These are phyloP conservation scores for Botryobasidium botryosum DNA, from an alignment of 768 basidiomycete genomes.

Conservation along the genomic window DNA sequence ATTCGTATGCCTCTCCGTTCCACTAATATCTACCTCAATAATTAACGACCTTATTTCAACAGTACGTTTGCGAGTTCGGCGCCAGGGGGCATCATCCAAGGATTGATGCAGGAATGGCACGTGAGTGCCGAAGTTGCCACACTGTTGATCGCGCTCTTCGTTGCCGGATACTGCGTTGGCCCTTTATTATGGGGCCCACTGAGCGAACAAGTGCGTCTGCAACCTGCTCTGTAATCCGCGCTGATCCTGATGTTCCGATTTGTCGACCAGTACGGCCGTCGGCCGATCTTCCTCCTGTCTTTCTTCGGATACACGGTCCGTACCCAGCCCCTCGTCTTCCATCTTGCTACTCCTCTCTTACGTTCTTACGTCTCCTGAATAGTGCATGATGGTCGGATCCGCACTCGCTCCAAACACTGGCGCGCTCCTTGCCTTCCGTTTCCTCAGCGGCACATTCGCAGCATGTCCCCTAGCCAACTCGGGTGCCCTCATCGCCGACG, in stretches of 20 bases:
- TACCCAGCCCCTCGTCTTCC: no score
- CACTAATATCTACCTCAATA: no score
- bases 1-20: no score
- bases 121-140: slow-evolving; percentile 5
- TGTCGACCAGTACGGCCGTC: slow-evolving; percentile 22
- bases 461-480: slow-evolving; percentile 13
- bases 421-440: slow-evolving; percentile 17
- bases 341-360: no score
- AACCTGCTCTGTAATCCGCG: no score
- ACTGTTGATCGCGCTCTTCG: slow-evolving; percentile 11
- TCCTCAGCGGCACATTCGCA: slow-evolving; percentile 15
- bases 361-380: no score
- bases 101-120: slow-evolving; percentile 7
- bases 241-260: no score
- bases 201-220: no score
- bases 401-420: slow-evolving; percentile 22
- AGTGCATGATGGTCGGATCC: slow-evolving; percentile 19
- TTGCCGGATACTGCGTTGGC: slow-evolving; percentile 18
- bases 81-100: slow-evolving; percentile 9
- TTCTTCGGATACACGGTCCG: slow-evolving; percentile 17
- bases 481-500: slow-evolving; percentile 14
- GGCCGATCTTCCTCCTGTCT: slow-evolving; percentile 21
- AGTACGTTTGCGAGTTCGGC: slow-evolving; percentile 9
- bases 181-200: slow-evolving; percentile 19
- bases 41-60: no score